Evolutionary conservation across 1,284 basidiomycete genomes (phyloP).

Genomic region (Gomphus bonarii): DNA sequence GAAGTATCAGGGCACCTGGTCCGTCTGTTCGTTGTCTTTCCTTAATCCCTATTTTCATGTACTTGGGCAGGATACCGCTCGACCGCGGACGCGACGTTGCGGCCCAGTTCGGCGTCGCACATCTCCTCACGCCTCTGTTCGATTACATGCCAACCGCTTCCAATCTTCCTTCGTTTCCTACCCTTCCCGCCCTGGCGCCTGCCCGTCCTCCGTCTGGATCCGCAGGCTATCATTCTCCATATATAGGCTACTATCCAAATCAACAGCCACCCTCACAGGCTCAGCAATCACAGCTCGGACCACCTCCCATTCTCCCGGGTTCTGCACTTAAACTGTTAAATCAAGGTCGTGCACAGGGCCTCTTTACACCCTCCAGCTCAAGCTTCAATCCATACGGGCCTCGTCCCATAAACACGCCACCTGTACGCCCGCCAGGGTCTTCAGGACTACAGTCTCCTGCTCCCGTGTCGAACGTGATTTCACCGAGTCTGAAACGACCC

Average conservation of each 20-base stretch:
- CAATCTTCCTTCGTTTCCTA: conserved; percentile 11
- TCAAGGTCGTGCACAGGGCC: conserved; percentile 75
- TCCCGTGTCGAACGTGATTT: not conserved
- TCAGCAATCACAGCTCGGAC: conserved; percentile 40
- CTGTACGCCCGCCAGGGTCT: conserved; percentile 6
- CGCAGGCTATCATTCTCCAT: conserved; percentile 3
- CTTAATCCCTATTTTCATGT: not conserved
- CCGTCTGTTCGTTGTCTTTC: conserved; percentile 17
- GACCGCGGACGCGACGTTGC: conserved; percentile 86
- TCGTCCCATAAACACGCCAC: conserved; percentile 3
- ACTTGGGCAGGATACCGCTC: conserved; percentile 71
- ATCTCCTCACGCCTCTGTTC: conserved; percentile 79
- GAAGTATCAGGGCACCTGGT: conserved; percentile 99
- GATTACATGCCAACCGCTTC: conserved; percentile 68
- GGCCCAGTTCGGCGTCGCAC: conserved; percentile 79
- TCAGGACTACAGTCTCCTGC: conserved; percentile 11
- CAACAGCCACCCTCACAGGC: not conserved
- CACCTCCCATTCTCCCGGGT: conserved; percentile 72
- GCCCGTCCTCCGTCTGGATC: conserved; percentile 18
- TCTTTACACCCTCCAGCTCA: conserved; percentile 74
- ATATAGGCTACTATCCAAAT: conserved; percentile 11
- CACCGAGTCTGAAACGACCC: conserved; percentile 11
- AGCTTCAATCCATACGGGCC: conserved; percentile 15
- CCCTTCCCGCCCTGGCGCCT: conserved; percentile 38
- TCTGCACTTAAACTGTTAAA: conserved; percentile 62